phyloP scores from a whole-genome alignment of 2,329 filamentous ascomycete species.

The Diaporthe capsici region DNA sequence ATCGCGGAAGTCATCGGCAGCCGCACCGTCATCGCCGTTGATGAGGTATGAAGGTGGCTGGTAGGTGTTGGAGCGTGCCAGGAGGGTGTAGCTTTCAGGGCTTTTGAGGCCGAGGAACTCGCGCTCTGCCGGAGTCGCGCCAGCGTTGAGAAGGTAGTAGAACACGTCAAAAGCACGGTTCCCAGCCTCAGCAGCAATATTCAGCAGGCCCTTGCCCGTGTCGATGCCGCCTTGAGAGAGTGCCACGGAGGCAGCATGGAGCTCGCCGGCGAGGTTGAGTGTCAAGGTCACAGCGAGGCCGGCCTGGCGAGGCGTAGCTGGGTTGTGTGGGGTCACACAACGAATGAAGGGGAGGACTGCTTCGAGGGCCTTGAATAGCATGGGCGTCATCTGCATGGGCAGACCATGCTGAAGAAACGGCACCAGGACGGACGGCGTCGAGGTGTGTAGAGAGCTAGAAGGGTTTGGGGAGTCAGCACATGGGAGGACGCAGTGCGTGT shows the following conservation, averaged over 20 bases:
- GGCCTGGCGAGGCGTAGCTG: conserved; percentile 84
- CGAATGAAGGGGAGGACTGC: conserved; percentile 89
- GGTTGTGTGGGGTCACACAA: conserved; percentile 90
- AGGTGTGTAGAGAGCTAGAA: conserved; percentile 85
- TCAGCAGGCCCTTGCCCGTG: conserved; percentile 82
- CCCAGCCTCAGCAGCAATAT: conserved; percentile 83
- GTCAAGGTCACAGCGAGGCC: conserved; percentile 86
- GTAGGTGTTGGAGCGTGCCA: conserved; percentile 89
- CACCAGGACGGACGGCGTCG: conserved; percentile 85
- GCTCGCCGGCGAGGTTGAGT: conserved; percentile 83
- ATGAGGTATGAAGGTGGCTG: conserved; percentile 89
- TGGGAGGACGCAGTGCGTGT: neutral
- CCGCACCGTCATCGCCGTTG: conserved; percentile 90
- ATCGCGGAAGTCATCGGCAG: conserved; percentile 91
- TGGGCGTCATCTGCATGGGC: conserved; percentile 82
- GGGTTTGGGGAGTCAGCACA: conserved; percentile 41
- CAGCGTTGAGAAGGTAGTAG: conserved; percentile 95
- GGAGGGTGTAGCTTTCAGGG: conserved; percentile 81
- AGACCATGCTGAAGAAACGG: conserved; percentile 83
- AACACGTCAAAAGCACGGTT: conserved; percentile 97
- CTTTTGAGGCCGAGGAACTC: conserved; percentile 88
- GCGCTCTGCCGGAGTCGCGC: conserved; percentile 87
- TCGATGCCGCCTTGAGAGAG: conserved; percentile 92
- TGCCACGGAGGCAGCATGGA: conserved; percentile 81
- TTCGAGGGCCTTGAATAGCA: conserved; percentile 83